A percentile compares a stretch with the other conserved stretches of the same genome.
phyloP scores from a whole-genome alignment of 208 protist genomes.

The Leishmania arabica region DNA sequence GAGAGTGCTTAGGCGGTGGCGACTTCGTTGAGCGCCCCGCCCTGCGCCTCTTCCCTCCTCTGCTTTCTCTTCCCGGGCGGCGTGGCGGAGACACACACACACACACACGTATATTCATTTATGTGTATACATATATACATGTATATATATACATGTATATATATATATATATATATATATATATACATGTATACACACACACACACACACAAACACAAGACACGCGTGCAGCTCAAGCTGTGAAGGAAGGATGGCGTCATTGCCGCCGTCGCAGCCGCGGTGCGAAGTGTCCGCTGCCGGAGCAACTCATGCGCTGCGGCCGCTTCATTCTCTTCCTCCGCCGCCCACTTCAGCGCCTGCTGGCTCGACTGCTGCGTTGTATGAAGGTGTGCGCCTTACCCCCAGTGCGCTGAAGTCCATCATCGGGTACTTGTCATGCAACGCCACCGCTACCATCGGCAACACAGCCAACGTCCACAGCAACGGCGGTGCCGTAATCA shows the following conservation, averaged over 20 bases:
- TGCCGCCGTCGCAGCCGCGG: neutral
- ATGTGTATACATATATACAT: too few species aligned
- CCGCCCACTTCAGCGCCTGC: neutral
- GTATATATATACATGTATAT: too few species aligned
- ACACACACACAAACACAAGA: neutral
- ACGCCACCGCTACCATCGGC: neutral
- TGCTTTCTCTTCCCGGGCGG: neutral
- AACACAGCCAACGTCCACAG: neutral
- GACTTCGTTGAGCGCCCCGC: neutral
- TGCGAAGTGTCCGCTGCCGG: neutral
- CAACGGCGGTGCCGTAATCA: neutral
- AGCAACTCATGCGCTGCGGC: neutral
- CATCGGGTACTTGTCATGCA: conserved; percentile 8
- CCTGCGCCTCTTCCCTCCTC: neutral
- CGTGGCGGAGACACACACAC: neutral
- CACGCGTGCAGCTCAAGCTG: neutral
- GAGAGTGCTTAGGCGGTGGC: neutral
- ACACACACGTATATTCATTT: neutral
- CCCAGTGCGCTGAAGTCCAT: neutral
- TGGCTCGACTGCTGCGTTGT: neutral
- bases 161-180: too few species aligned
- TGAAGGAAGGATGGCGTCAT: neutral
- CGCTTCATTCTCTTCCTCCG: neutral
- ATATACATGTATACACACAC: neutral
- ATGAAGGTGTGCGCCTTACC: neutral